Percentiles rank a stretch among this genome's conserved stretches.
These are phyloP conservation scores for Ophiostoma sp. DNA, from an alignment of 2,329 filamentous ascomycete genomes.

Conservation along the genomic window DNA sequence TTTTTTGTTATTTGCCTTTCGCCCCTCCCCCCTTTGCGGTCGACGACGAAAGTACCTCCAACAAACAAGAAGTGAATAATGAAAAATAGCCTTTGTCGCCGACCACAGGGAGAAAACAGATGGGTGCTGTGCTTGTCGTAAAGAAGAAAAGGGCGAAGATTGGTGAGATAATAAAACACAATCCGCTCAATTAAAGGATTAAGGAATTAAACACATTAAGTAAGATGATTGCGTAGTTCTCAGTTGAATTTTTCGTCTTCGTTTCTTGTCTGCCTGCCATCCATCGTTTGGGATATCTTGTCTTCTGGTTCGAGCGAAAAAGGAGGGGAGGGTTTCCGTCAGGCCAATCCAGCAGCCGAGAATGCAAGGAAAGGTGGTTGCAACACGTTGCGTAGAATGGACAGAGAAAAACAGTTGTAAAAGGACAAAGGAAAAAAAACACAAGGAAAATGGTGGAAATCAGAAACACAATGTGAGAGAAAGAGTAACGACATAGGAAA, in stretches of 20 bases:
- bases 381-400: slow-evolving; percentile 10
- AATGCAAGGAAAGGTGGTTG: slow-evolving; percentile 22
- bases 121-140: background rate
- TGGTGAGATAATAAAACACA: too few species aligned
- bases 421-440: background rate
- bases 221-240: background rate
- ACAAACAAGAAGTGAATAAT: slow-evolving; percentile 16
- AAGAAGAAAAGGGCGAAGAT: background rate
- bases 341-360: slow-evolving; percentile 28
- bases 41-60: slow-evolving; percentile 17
- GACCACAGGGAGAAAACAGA: background rate
- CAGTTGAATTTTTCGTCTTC: background rate
- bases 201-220: slow-evolving; percentile 13
- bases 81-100: slow-evolving; percentile 9
- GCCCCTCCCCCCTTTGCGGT: background rate
- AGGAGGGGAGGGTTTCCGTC: slow-evolving; percentile 4
- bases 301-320: slow-evolving; percentile 1
- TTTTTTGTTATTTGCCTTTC: slow-evolving; percentile 21
- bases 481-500: slow-evolving; percentile 1
- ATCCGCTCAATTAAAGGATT: slow-evolving; percentile 11
- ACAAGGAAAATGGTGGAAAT: background rate
- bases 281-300: background rate
- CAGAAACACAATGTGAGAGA: background rate
- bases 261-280: background rate
- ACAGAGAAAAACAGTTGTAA: slow-evolving; percentile 6